Evolutionary conservation across 768 basidiomycete genomes (phyloP).

Genomic region (Termitomyces sp.): DNA sequence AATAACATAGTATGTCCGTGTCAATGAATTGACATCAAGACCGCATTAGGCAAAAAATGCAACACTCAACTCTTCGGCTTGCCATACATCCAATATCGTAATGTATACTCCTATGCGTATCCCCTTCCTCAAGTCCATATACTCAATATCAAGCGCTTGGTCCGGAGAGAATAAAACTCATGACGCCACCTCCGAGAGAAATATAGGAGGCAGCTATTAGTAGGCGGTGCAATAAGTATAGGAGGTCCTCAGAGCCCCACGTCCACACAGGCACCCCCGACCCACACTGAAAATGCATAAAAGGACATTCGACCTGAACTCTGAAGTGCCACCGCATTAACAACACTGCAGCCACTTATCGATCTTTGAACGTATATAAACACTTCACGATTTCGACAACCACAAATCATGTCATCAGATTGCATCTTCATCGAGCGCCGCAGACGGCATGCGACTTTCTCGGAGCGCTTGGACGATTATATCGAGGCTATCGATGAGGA

Average conservation of each 20-base stretch:
- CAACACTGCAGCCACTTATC: neutral
- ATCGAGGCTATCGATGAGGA: conserved; percentile 4
- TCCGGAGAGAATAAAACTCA: neutral
- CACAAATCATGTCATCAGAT: neutral
- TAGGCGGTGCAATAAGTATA: neutral
- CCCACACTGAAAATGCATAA: neutral
- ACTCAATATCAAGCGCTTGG: no score
- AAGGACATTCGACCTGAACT: neutral
- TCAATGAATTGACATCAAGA: no score
- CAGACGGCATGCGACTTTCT: neutral
- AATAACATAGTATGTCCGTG: no score
- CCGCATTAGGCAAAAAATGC: no score
- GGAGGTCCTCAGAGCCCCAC: neutral
- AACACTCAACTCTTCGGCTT: no score
- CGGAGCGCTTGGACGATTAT: conserved; percentile 1
- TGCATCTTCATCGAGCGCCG: neutral
- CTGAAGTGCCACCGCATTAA: neutral
- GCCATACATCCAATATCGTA: no score
- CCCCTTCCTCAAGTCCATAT: no score
- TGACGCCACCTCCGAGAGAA: neutral
- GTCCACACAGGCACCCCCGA: neutral
- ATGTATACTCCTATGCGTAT: no score
- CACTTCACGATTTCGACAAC: no score
- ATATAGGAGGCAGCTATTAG: neutral
- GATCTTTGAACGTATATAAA: no score